Conservation (phyloP, 805 yeast genomes). For the Saccharomycopsis javanensis region DNA sequence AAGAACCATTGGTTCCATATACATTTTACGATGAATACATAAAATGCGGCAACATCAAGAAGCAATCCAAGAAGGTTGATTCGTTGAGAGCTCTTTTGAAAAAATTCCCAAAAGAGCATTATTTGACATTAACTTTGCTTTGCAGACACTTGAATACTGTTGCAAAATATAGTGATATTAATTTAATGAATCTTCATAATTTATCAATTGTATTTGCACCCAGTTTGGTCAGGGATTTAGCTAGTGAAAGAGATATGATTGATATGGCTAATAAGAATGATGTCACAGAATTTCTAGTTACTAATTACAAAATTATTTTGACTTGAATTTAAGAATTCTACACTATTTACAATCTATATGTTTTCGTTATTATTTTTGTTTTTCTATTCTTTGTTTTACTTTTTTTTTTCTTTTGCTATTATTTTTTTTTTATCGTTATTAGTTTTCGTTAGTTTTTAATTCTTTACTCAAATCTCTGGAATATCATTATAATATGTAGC, state of each 20-base stretch:
- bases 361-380: not conserved
- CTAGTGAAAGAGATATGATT: slow-evolving; percentile 70
- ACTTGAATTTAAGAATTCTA: not conserved
- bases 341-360: not conserved
- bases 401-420: not conserved
- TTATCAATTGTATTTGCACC: slow-evolving; percentile 93
- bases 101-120: slow-evolving; percentile 60
- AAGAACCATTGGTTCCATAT: slow-evolving; percentile 75
- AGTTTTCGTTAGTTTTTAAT: too few relatives aligned
- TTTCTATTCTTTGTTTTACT: not conserved
- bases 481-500: not conserved
- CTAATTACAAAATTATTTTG: slow-evolving; percentile 35
- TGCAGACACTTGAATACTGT: slow-evolving; percentile 59
- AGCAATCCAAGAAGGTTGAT: slow-evolving; percentile 29
- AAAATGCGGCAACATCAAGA: slow-evolving; percentile 31
- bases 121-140: slow-evolving; percentile 43
- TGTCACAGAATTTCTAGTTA: slow-evolving; percentile 62
- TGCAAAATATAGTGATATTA: slow-evolving; percentile 40
- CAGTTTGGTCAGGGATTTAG: slow-evolving; percentile 68
- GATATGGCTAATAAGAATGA: slow-evolving; percentile 79
- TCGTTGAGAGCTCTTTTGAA: slow-evolving; percentile 38
- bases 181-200: slow-evolving; percentile 78
- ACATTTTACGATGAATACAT: slow-evolving; percentile 60
- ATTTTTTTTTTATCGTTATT: not conserved
- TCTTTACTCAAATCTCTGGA: not conserved